Evolutionary conservation across 164 flowering plant species (phyloP), one percentile per base, ranked within the genome.

Genomic region (Chloranthus sessilifolius): DNA sequence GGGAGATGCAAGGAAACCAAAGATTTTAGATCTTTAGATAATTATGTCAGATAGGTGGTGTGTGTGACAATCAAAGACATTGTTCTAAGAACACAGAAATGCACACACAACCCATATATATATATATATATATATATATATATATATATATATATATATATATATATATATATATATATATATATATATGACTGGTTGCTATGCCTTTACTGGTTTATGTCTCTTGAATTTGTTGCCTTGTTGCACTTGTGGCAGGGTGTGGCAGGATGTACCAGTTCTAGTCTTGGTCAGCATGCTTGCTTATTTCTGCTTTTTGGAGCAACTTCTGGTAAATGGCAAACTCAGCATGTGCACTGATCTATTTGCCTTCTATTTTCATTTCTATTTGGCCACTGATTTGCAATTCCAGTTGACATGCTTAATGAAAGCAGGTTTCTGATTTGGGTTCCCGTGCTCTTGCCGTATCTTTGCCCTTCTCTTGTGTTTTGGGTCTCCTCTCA

Each of bases 261-360:
- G 88, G 88, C 86, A 81, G 68, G 88, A 87, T 52, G 66, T 83
- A 31, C 91, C 95, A 10, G 71, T 87, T 57, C 95, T 87, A 31
- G 80, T 83, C 63, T 67, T 87, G 70, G 80, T 87, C 72, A 83
- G 91, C 79, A 77, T 82, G 83, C 82, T 87, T 49, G 89, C 89
- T n/a, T 82, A 87, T 62, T 83, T 87, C 65, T 87, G 87, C 69
- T 82, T 83, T 67, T 52, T 87, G 65, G 96, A 87, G 77, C 87
- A 83, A 68, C 82, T 87, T 43, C 68, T 87, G 89, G 96, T 83
- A 73, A 55, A 19, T 30, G 10, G 43, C 21, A 2, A 43, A 22
- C 41, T 42, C 21, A 22, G 7, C 24, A 7, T 17, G 7, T 36
- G 17, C n/a, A n/a, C n/a, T n/a, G n/a, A n/a, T n/a, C n/a, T n/a